Base-by-base conservation (phyloP, 2,329 filamentous ascomycete species). In the Nemania serpens region DNA sequence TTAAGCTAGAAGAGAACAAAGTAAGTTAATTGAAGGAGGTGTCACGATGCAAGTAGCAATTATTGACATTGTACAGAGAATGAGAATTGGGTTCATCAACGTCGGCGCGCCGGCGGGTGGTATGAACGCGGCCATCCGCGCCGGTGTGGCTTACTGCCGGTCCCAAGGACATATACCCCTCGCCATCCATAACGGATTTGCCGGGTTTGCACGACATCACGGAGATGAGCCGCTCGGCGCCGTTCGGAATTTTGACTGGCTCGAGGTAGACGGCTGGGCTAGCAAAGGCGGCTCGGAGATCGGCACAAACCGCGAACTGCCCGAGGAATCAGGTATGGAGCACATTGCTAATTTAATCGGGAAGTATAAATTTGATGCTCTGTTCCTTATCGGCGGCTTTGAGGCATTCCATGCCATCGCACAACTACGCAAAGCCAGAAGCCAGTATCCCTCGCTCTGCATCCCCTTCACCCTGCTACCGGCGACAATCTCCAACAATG, bases 401-500 rank as follows among this genome's bases (percentile, higher is more conserved):
- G 95, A 99, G 78, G 95, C 93, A 1, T 99, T 96, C 81, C 96
- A 95, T 59, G 89, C 95, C 2, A 84, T 97, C 36, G 91, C 91
- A 46, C 90, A 98, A 76, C 83, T 99, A 62, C 89, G 93, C 68
- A 87, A 91, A 78, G 93, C 90, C 13, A 84, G 93, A 58, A 84
- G 87, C 37, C 78, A 91, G 63, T 97, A 91, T 77, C 88, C 91
- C 11, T 89, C 90, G 1, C 90, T 99, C 73, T 93, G 91, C 76
- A 97, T 99, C 66, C 95, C 95, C 18, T 91, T 98, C 83, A 85
- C 90, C 55, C 84, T 97, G 43, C 83, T 99, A 25, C 95, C 95
- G 0, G 95, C 95, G n/a, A 99, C 95, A 10, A 94, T 99, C 69
- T 97, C 92, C 67, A 99, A 99, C 83, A 99, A 99, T 75, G 95